Percentiles rank a stretch among this genome's conserved stretches.
phyloP scores from a whole-genome alignment of 768 basidiomycete species.

The Boletus vinaceobasis region DNA sequence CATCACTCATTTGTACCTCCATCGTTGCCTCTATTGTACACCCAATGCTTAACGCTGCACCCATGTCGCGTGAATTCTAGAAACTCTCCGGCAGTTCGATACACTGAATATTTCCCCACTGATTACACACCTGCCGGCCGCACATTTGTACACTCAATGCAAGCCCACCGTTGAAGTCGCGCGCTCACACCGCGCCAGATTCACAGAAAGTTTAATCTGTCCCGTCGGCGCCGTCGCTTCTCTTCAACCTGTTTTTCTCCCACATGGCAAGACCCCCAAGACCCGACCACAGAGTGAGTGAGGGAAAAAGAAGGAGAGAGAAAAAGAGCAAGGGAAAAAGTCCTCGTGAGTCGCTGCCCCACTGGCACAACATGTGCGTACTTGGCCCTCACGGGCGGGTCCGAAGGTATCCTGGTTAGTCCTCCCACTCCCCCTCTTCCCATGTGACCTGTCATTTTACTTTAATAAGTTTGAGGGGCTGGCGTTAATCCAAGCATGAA shows the following conservation, averaged over 20 bases:
- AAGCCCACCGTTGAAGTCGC: too few relatives aligned
- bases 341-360: too few relatives aligned
- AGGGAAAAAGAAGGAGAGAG: neutral
- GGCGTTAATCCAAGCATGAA: neutral
- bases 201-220: constrained; percentile 2
- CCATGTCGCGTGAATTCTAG: neutral
- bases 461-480: too few relatives aligned
- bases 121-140: neutral
- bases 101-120: neutral
- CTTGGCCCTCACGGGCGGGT: neutral
- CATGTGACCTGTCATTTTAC: neutral
- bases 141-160: neutral
- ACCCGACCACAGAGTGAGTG: too few relatives aligned
- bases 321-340: neutral
- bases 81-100: neutral
- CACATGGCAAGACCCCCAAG: constrained; percentile 2
- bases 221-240: too few relatives aligned
- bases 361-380: neutral
- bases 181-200: neutral
- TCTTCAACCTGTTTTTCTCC: neutral
- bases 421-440: neutral
- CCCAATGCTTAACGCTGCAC: neutral
- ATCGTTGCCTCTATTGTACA: neutral
- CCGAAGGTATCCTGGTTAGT: too few relatives aligned
- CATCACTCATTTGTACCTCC: too few relatives aligned